These are phyloP conservation scores for Meira miltonrushii DNA, from an alignment of 1,284 basidiomycete species.

Conservation along the genomic window DNA sequence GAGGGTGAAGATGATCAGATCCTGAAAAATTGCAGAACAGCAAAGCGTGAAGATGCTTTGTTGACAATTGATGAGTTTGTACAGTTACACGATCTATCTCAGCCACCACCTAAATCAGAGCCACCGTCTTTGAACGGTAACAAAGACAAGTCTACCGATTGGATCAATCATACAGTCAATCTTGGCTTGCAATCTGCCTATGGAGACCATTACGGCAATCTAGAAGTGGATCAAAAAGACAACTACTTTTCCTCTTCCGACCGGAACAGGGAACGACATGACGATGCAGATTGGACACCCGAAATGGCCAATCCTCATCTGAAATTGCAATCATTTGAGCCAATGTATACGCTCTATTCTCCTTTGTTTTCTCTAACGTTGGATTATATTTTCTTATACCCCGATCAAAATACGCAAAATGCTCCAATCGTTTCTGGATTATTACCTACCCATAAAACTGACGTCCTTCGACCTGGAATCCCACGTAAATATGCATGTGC, in stretches of 20 bases:
- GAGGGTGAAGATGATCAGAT: slow-evolving; percentile 57
- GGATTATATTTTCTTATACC: slow-evolving; percentile 71
- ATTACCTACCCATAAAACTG: slow-evolving; percentile 63
- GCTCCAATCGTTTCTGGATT: slow-evolving; percentile 60
- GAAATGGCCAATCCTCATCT: slow-evolving; percentile 32
- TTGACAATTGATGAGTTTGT: slow-evolving; percentile 64
- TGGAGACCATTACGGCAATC: not conserved
- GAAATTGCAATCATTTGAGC: slow-evolving; percentile 13
- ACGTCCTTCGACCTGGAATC: slow-evolving; percentile 67
- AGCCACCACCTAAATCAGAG: slow-evolving; percentile 15
- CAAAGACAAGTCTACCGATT: not conserved
- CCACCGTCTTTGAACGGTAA: not conserved
- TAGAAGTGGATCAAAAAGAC: slow-evolving; percentile 12
- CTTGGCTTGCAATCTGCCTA: slow-evolving; percentile 1
- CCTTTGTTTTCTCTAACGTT: slow-evolving; percentile 47
- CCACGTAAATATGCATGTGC: slow-evolving; percentile 74
- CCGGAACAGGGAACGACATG: slow-evolving; percentile 36
- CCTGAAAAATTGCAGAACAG: slow-evolving; percentile 70
- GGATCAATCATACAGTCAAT: slow-evolving; percentile 5
- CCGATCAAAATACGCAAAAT: slow-evolving; percentile 14
- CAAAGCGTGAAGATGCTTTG: slow-evolving; percentile 66
- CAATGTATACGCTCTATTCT: slow-evolving; percentile 51
- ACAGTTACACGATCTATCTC: slow-evolving; percentile 56
- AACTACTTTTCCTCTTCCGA: slow-evolving; percentile 35
- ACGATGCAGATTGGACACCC: slow-evolving; percentile 29